Base-by-base conservation (phyloP, 2,329 filamentous ascomycete species). In the Cladosporium sp. region DNA sequence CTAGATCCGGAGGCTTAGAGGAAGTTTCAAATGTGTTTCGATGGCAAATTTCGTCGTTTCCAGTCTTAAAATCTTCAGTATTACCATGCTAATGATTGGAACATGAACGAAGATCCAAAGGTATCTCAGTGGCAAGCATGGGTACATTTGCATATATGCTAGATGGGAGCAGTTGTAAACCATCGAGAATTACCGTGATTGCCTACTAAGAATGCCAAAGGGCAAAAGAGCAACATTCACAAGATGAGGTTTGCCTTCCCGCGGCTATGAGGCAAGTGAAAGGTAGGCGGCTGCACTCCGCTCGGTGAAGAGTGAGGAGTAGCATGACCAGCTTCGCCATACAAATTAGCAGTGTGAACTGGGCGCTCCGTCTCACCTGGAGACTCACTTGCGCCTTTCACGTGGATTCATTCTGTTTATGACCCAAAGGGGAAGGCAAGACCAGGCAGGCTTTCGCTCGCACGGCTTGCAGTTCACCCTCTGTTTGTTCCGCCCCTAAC, bases 331-430 rank as follows among this genome's bases (percentile, higher is more conserved):
- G 25, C 14, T 14, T n/a, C 21, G 26, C 26, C 28, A 56, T 56
- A 34, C 28, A n/a, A 58, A 58, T 39, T 25, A 14, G 32, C 23
- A 25, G 32, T 18, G 14, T 25, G 23, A 16, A 13, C 1, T 16
- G 28, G 54, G 32, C 30, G 32, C 30, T 18, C 11, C 18, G 36
- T 25, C 25, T 30, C 28, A 48, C 39, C 13, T 25, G 14, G 39
- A 48, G 14, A 21, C 46, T 61, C 58, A 61, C 30, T 61, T 36
- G 26, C 21, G 23, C 21, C n/a, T 30, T 32, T 53, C 58, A 61
- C 58, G 25, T 53, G 43, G 8, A 14, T 32, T 25, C 58, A 28
- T 54, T 8, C 46, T 26, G 39, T 16, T 51, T 25, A n/a, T 26
- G 11, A 11, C 26, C n/a, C n/a, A 26, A 61, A 51, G 34, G 7